phyloP scores from a whole-genome alignment of 176 grass and related monocot species.

The Poa pratensis region DNA sequence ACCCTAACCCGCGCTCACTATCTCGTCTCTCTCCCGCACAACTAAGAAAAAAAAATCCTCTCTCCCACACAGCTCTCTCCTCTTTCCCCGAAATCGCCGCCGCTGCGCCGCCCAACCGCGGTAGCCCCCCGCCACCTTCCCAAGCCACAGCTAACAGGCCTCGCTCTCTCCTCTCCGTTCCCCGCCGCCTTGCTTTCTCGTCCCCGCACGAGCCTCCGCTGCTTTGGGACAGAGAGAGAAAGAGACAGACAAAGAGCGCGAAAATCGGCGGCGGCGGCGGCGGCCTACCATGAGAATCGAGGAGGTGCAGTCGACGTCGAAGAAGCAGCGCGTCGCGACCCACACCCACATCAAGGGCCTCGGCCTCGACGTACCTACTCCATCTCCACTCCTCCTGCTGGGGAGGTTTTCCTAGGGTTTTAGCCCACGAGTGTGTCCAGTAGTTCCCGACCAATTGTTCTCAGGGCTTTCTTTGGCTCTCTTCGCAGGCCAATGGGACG shows the following conservation, averaged over 20 bases:
- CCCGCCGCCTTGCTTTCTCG: neutral
- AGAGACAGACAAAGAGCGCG: neutral
- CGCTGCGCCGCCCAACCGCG: neutral
- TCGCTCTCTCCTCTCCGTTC: neutral
- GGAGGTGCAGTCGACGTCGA: conserved; percentile 90
- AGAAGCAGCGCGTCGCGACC: conserved; percentile 89
- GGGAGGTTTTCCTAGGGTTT: conserved; percentile 51
- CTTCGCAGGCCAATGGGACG: conserved; percentile 55
- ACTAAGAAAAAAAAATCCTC: neutral
- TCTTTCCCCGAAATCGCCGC: neutral
- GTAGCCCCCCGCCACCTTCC: neutral
- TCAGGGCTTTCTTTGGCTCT: conserved; percentile 23
- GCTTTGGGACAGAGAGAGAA: neutral
- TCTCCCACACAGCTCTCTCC: neutral
- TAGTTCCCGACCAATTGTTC: conserved; percentile 1
- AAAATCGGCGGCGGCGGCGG: conserved; percentile 32
- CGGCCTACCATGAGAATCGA: conserved; percentile 77
- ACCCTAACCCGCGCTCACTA: neutral
- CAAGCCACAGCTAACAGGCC: neutral
- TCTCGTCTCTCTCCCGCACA: neutral
- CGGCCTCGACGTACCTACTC: conserved; percentile 78
- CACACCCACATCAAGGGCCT: conserved; percentile 97
- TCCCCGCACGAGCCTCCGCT: neutral
- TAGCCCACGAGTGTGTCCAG: conserved; percentile 7
- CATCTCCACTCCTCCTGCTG: neutral